Conservation (phyloP, 2,329 filamentous ascomycete genomes). For the Drechslera avenae region DNA sequence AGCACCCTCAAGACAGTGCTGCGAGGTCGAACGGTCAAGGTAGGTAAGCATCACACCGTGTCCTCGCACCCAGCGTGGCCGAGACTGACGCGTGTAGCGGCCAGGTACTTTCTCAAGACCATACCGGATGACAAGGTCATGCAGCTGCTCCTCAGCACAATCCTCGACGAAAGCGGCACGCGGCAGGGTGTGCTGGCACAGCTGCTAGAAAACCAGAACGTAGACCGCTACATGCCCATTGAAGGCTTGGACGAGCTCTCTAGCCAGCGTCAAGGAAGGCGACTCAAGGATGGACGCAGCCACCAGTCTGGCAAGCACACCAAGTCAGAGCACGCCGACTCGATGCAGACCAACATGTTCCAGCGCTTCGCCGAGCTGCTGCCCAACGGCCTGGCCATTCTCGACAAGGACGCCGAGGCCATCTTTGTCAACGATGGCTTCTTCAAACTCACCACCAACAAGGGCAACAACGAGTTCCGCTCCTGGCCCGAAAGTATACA, state of each 20-base stretch:
- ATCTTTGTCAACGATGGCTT: constrained; percentile 56
- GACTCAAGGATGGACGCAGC: constrained; percentile 13
- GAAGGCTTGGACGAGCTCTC: constrained; percentile 31
- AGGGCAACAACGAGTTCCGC: constrained; percentile 48
- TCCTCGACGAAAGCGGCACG: constrained; percentile 38
- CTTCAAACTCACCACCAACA: constrained; percentile 53
- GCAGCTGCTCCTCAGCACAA: constrained; percentile 40
- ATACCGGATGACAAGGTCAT: constrained; percentile 19
- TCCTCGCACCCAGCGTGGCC: not conserved
- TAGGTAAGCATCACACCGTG: constrained; percentile 38
- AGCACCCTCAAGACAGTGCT: constrained; percentile 42
- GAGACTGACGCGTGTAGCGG: constrained; percentile 26
- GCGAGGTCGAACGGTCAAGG: constrained; percentile 45
- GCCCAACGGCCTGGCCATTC: constrained; percentile 53
- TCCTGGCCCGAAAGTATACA: constrained; percentile 56
- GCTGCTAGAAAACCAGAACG: constrained; percentile 27
- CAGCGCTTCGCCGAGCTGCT: constrained; percentile 53
- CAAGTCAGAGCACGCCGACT: constrained; percentile 24
- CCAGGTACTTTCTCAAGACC: constrained; percentile 33
- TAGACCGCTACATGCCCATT: constrained; percentile 33
- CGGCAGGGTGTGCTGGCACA: constrained; percentile 44
- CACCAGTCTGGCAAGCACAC: constrained; percentile 11
- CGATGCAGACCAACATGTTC: constrained; percentile 51
- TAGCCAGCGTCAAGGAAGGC: constrained; percentile 13
- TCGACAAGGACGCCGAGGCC: constrained; percentile 52